Base-by-base conservation (phyloP, 495 filamentous ascomycete genomes). In the Cercophora sp. region DNA sequence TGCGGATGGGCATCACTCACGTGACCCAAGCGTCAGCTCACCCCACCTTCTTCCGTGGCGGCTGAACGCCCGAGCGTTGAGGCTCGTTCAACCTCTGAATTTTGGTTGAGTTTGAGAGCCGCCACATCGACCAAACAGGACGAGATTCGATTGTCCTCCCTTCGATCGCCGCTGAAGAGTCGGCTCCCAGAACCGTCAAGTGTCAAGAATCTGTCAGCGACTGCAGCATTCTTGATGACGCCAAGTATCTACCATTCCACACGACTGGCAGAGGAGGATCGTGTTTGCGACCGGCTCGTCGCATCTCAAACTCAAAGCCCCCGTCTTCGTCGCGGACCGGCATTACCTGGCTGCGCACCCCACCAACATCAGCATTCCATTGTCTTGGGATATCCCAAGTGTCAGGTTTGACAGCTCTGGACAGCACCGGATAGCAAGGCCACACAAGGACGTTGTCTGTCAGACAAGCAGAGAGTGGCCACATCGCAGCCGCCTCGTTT, bases 251-350 rank as follows among this genome's bases (percentile, higher is more conserved):
- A 23, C 45, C 34, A 25, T 11, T 20, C 31, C 22, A 31, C 36
- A 37, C 54, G 63, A 49, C 15, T 18, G 55, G 31, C 50, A 50
- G 58, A 15, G 50, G 59, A 55, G 71, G 60, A 62, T 54, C 29
- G 36, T 55, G 42, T 56, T 43, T 18, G 54, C 45, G 54, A 52
- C 49, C 31, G 45, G 47, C 19, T 27, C 46, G 41, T 29, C 24
- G 41, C 16, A 51, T n/a, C 36, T 54, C 25, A 19, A 34, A 22
- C 13, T 44, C 19, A 8, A 29, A 31, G 27, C 27, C 29, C 42
- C 25, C 36, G 48, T 18, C 31, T n/a, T 37, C 36, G 47, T 29
- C 55, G 35, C 49, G 42, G 37, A 49, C 49, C 34, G 45, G 32
- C 40, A 22, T 52, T 37, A 52, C 27, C 24, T 29, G 34, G 23